Evolutionary conservation across 108 stramenopile species (phyloP), one percentile per base, ranked within the genome.

Genomic region (Pseudonitzschia multistriata): DNA sequence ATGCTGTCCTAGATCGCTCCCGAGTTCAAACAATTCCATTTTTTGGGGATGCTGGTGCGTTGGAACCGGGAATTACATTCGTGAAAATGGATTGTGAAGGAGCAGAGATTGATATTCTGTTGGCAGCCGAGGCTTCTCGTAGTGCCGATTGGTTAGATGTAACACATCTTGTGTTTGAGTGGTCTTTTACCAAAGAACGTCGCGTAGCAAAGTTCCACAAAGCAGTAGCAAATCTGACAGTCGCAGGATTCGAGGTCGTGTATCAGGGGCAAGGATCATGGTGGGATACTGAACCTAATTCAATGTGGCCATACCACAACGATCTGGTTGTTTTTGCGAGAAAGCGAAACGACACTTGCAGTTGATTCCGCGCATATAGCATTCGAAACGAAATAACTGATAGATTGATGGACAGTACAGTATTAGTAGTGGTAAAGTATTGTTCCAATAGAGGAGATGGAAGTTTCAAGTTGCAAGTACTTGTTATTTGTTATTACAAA

Each of bases 41-140:
- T 54, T 84, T 84, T 47, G 50, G 73, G 50, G 53, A 67, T 28
- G 7, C 6, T 27, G 54, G 54, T 30, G 80, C 83, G 0, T 53
- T 84, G 24, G 36, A 66, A 0, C 70, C 73, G 14, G 83, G 80
- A 24, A 70, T 84, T 13, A 81, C 83, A 19, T 79, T 84, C 54
- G 83, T 84, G 0, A 84, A 84, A 59, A 70, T 84, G 24, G 83
- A 84, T 62, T 79, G 74, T 24, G 83, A 84, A 76, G 83, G 83
- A 30, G 74, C 78, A 59, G 83, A 84, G 49, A 71, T 84, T n/a
- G 83, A 81, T 49, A 79, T 84, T 37, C 70, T 84, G 8, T 66
- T 84, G 10, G 72, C 77, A 24, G 5, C 63, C 0, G 72, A 75
- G 31, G 68, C 83, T 29, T 76, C 78, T 0, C 19, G 52, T 19